Evolutionary conservation across 1,139 yeast genomes (phyloP).

Genomic region (Sugiyamaella xylanicola): DNA sequence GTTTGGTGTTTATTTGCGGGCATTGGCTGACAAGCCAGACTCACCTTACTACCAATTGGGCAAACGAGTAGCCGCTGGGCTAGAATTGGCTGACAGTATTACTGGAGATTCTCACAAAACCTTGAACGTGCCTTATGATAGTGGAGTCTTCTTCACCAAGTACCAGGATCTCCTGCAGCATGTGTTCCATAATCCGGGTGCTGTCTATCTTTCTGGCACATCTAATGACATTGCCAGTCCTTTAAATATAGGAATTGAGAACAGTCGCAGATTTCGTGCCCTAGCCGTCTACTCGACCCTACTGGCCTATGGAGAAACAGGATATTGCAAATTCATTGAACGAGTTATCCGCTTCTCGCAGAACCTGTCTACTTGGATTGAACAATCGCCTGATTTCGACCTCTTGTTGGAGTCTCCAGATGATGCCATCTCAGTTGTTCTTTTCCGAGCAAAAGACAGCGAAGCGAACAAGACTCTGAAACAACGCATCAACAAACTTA

Average conservation of each 20-base stretch:
- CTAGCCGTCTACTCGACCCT: slow-evolving; percentile 34
- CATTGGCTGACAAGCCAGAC: slow-evolving; percentile 20
- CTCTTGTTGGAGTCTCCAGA: slow-evolving; percentile 26
- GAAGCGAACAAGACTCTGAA: slow-evolving; percentile 23
- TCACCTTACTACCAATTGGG: slow-evolving; percentile 24
- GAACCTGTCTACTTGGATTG: slow-evolving; percentile 29
- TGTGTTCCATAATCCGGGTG: slow-evolving; percentile 35
- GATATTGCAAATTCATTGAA: slow-evolving; percentile 31
- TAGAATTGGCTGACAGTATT: slow-evolving; percentile 37
- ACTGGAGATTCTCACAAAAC: slow-evolving; percentile 39
- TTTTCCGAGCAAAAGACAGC: slow-evolving; percentile 30
- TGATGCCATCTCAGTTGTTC: slow-evolving; percentile 30
- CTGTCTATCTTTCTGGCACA: slow-evolving; percentile 31
- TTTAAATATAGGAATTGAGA: slow-evolving; percentile 35
- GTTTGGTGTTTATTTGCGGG: slow-evolving; percentile 33
- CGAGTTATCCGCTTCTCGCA: slow-evolving; percentile 30
- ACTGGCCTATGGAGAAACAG: slow-evolving; percentile 33
- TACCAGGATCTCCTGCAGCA: slow-evolving; percentile 23
- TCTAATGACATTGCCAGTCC: slow-evolving; percentile 24
- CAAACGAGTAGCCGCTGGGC: slow-evolving; percentile 26
- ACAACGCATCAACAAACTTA: slow-evolving; percentile 26
- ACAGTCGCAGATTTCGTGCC: slow-evolving; percentile 36
- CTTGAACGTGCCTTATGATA: slow-evolving; percentile 37
- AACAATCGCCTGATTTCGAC: slow-evolving; percentile 24
- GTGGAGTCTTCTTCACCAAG: slow-evolving; percentile 34